These are phyloP conservation scores for Cladosporium phlei DNA, from an alignment of 2,329 filamentous ascomycete species.

Conservation along the genomic window DNA sequence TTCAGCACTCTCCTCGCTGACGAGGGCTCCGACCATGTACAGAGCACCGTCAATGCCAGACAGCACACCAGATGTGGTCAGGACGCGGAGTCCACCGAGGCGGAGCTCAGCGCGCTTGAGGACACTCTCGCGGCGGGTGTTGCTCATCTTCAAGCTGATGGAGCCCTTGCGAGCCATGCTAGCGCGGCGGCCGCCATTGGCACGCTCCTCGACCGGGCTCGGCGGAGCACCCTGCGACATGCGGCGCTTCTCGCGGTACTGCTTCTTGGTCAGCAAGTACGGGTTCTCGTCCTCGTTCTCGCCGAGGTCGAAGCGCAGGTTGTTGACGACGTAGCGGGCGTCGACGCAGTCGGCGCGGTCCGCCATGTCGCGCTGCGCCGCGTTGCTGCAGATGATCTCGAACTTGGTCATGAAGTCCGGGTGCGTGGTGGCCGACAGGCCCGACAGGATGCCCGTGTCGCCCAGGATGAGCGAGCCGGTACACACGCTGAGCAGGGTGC, in stretches of 20 bases:
- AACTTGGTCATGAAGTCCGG: slow-evolving; percentile 74
- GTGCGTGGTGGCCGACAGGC: slow-evolving; percentile 76
- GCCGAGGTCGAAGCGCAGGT: slow-evolving; percentile 76
- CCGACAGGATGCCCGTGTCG: slow-evolving; percentile 69
- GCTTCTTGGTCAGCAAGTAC: slow-evolving; percentile 70
- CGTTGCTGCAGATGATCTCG: slow-evolving; percentile 74
- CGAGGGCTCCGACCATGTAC: slow-evolving; percentile 79
- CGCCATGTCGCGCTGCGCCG: slow-evolving; percentile 62
- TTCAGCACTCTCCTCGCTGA: slow-evolving; percentile 69
- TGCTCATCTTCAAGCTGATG: slow-evolving; percentile 72
- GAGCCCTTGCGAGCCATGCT: slow-evolving; percentile 65
- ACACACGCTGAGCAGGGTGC: slow-evolving; percentile 74
- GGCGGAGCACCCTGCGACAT: slow-evolving; percentile 31
- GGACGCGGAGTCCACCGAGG: slow-evolving; percentile 63
- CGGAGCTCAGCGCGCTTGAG: slow-evolving; percentile 72
- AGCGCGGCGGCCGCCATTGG: slow-evolving; percentile 35
- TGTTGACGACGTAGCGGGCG: slow-evolving; percentile 84
- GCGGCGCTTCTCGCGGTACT: slow-evolving; percentile 45
- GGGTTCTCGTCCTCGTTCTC: slow-evolving; percentile 78
- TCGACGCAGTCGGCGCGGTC: slow-evolving; percentile 81
- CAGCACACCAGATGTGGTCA: slow-evolving; percentile 74
- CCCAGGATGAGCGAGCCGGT: slow-evolving; percentile 75
- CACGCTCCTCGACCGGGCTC: slow-evolving; percentile 28
- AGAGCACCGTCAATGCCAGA: slow-evolving; percentile 77
- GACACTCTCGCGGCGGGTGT: slow-evolving; percentile 72